Conservation (phyloP, 352 stramenopile species). For the Aphanomyces invadans region DNA sequence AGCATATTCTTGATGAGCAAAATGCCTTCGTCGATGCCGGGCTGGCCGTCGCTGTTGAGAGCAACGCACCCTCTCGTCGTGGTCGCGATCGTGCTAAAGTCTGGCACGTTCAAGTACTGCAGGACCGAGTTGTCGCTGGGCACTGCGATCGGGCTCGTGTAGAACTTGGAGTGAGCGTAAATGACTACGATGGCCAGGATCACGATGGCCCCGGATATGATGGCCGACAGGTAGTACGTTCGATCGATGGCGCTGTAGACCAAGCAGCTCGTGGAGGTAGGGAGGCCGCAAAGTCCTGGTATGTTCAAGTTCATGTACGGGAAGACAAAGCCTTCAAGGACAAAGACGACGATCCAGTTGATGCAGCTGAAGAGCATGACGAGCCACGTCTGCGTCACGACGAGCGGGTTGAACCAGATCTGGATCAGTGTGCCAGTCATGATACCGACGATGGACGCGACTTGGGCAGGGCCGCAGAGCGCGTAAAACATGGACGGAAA, state of each 20-base stretch:
- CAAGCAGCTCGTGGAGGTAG: slow-evolving; percentile 26
- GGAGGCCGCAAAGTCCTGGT: slow-evolving; percentile 12
- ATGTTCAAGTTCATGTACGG: slow-evolving; percentile 21
- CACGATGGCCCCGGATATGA: slow-evolving; percentile 21
- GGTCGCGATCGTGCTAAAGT: slow-evolving; percentile 5
- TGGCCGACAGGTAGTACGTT: slow-evolving; percentile 25
- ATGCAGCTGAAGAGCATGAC: slow-evolving; percentile 25
- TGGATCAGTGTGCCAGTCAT: slow-evolving; percentile 28
- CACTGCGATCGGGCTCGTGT: slow-evolving; percentile 1
- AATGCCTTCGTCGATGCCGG: slow-evolving; percentile 25
- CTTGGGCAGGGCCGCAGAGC: slow-evolving; percentile 23
- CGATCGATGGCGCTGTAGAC: slow-evolving; percentile 16
- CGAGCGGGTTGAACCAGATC: slow-evolving; percentile 25
- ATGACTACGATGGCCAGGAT: slow-evolving; percentile 22
- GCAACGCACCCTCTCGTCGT: slow-evolving; percentile 11
- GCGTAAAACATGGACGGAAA: slow-evolving; percentile 23
- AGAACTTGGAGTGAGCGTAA: neutral
- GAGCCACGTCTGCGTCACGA: slow-evolving; percentile 26
- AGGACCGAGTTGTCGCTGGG: slow-evolving; percentile 21
- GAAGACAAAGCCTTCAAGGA: slow-evolving; percentile 26
- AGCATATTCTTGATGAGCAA: slow-evolving; percentile 30
- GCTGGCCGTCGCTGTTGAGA: neutral
- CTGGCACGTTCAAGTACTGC: slow-evolving; percentile 15
- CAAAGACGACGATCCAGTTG: slow-evolving; percentile 28
- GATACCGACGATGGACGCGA: slow-evolving; percentile 26